Evolutionary conservation across 805 yeast species (phyloP), one percentile per base, ranked within the genome.

Genomic region (Sungouiella thailandica): DNA sequence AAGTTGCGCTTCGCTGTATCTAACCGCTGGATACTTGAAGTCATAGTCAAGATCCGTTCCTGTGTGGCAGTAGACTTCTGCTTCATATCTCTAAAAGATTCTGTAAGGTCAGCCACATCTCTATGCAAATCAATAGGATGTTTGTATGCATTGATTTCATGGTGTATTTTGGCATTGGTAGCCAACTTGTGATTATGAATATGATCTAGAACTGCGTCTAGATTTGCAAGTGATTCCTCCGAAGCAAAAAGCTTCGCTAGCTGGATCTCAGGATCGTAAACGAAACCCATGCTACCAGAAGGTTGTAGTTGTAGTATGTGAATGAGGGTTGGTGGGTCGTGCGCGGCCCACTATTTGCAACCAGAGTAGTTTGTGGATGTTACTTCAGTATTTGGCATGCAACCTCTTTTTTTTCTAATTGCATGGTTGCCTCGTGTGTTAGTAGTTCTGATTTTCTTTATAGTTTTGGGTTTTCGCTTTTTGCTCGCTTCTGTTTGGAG

Each of bases 1-100:
- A 93, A 64, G 55, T 93, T 93, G 52, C 76, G 77, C 63, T 93
- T 93, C 23, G 89, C 80, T 32, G 74, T 76, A 57, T 93, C 97
- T 39, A 93, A 67, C 15, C 70, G 62, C 46, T 86, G 83, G 41
- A 93, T 88, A 25, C 80, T 82, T 4, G 75, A 68, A 0, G 97
- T 90, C 74, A 87, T 82, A 3, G 53, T 57, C 9, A 80, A 67
- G 35, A 88, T 85, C 3, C 78, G 70, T 4, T 57, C 40, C 39
- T 82, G 87, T 0, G 94, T 83, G 4, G 58, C 46, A 6, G 50
- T 47, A 1, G 89, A 76, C 29, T 73, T 58, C 5, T 44, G 34
- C 41, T 74, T 70, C 28, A 81, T 72, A 6, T 59, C 58, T 13
- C 62, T 56, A 34, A 80, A 73, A 29, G 73, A 67, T 0, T 51